These are phyloP conservation scores for Endocladia muricata DNA, from an alignment of 31 red algal species.

Conservation along the genomic window DNA sequence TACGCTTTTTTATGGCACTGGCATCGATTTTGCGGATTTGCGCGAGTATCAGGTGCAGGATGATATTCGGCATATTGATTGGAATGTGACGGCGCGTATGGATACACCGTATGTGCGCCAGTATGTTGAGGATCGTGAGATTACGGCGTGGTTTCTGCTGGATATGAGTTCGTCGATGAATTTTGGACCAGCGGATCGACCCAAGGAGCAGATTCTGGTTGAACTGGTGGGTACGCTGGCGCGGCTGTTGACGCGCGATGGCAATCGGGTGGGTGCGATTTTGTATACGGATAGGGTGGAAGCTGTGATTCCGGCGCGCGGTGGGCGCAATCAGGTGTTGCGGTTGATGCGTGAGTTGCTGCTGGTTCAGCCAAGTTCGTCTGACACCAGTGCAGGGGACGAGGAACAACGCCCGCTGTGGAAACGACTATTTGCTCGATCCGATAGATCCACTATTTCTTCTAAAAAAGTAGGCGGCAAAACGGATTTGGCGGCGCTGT, in stretches of 20 bases:
- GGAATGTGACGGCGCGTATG: slow-evolving; percentile 11
- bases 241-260: background rate
- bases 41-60: slow-evolving; percentile 10
- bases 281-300: no score
- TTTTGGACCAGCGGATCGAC: background rate
- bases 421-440: no score
- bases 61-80: slow-evolving; percentile 7
- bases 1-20: background rate
- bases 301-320: no score
- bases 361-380: no score
- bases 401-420: no score
- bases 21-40: slow-evolving; percentile 1
- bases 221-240: background rate
- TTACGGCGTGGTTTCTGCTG: background rate
- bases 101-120: background rate
- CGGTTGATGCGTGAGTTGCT: no score
- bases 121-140: background rate
- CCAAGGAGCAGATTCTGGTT: background rate
- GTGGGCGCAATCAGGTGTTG: no score
- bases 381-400: no score
- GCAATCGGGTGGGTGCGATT: background rate
- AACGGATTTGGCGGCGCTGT: background rate
- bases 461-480: no score
- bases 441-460: no score
- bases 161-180: background rate